A percentile compares a stretch with the other conserved stretches of the same genome.
Evolutionary conservation across 1,284 basidiomycete genomes (phyloP).

Genomic region (Ganoderma multipileum): DNA sequence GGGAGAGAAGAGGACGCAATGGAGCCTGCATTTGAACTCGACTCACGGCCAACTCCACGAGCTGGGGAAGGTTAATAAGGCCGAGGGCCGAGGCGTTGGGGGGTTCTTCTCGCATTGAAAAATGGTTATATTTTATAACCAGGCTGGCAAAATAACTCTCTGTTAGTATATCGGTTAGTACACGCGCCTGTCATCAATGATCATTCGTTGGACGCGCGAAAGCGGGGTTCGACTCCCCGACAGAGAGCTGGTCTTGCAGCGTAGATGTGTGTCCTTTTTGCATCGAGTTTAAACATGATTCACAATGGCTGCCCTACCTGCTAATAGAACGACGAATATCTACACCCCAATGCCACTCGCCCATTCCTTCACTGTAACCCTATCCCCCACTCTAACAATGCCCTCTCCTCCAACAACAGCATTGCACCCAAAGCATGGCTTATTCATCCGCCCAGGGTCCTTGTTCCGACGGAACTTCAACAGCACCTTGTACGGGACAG

Average conservation of each 20-base stretch:
- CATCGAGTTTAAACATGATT: no score
- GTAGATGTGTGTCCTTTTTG: background rate
- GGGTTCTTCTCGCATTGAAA: no score
- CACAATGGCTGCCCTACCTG: no score
- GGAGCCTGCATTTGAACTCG: background rate
- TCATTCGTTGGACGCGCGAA: slow-evolving; percentile 39
- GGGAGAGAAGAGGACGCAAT: slow-evolving; percentile 13
- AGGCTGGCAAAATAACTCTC: slow-evolving; percentile 11
- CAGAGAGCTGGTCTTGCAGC: slow-evolving; percentile 40
- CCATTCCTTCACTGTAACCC: slow-evolving; percentile 56
- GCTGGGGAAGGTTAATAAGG: no score
- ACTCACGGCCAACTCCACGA: background rate
- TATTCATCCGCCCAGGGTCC: slow-evolving; percentile 53
- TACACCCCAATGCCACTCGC: slow-evolving; percentile 30
- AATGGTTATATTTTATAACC: background rate
- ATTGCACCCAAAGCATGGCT: slow-evolving; percentile 71
- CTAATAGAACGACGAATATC: background rate
- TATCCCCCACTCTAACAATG: slow-evolving; percentile 62
- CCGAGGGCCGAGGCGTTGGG: background rate
- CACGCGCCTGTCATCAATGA: slow-evolving; percentile 25
- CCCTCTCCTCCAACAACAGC: slow-evolving; percentile 57
- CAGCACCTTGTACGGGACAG: slow-evolving; percentile 76
- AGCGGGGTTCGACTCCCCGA: slow-evolving; percentile 53
- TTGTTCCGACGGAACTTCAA: slow-evolving; percentile 70
- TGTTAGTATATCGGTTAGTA: slow-evolving; percentile 32